These are phyloP conservation scores for Garcia nutans DNA, from an alignment of 345 rosid species.

Conservation along the genomic window DNA sequence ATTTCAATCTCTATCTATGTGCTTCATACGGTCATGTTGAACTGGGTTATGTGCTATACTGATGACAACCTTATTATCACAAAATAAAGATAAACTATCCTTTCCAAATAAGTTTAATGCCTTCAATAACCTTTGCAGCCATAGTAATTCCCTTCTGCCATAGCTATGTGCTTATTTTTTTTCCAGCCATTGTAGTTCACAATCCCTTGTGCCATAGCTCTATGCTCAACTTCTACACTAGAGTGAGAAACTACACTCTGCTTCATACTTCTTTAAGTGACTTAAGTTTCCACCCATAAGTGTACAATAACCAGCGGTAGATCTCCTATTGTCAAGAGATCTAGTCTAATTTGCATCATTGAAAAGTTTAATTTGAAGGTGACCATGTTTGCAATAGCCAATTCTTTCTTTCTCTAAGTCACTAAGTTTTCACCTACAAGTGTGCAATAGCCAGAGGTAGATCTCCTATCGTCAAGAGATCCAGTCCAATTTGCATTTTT, in stretches of 20 bases:
- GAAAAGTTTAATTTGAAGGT: too few species aligned
- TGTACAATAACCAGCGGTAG: neutral
- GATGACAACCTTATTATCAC: neutral
- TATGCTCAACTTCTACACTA: neutral
- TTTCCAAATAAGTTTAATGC: neutral
- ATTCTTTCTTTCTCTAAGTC: too few species aligned
- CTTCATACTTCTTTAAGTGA: neutral
- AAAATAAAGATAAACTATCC: too few species aligned
- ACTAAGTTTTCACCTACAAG: too few species aligned
- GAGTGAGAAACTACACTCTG: neutral
- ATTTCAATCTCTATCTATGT: neutral
- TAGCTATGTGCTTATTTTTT: too few species aligned
- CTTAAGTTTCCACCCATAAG: neutral
- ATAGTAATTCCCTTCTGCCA: neutral
- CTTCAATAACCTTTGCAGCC: neutral
- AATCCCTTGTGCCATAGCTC: too few species aligned
- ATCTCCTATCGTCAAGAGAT: too few species aligned
- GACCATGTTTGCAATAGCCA: too few species aligned
- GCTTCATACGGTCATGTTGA: neutral
- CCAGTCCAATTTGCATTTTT: too few species aligned
- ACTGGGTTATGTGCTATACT: neutral
- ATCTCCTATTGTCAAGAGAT: neutral
- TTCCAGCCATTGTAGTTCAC: too few species aligned
- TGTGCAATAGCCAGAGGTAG: too few species aligned
- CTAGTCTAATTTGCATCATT: too few species aligned